These are phyloP conservation scores for Nitzschia sp. DNA, from an alignment of 108 stramenopile genomes.

Conservation along the genomic window DNA sequence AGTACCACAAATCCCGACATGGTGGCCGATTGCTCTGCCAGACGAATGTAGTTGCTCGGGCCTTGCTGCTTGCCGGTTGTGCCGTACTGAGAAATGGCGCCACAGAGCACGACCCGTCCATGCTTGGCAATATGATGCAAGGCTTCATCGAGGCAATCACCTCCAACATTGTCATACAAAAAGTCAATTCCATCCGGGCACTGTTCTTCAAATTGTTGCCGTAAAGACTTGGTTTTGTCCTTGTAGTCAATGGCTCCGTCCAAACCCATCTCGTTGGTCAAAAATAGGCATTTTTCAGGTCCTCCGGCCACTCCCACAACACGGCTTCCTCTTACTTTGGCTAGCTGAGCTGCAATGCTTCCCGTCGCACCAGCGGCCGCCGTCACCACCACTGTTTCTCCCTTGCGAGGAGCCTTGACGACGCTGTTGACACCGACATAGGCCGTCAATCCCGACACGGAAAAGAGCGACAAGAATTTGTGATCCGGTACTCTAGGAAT, in stretches of 20 bases:
- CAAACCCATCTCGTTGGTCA: conserved; percentile 5
- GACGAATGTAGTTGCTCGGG: too few relatives aligned
- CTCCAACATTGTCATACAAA: conserved; percentile 55
- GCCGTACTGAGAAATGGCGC: conserved; percentile 47
- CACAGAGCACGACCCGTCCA: conserved; percentile 46
- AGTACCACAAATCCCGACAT: too few relatives aligned
- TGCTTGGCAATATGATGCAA: conserved; percentile 24
- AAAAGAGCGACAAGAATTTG: conserved; percentile 20
- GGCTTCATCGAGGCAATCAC: conserved; percentile 23
- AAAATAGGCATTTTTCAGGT: conserved; percentile 1
- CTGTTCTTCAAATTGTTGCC: conserved; percentile 23
- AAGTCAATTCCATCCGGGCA: conserved; percentile 52
- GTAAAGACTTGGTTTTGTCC: background rate
- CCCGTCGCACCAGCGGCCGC: conserved; percentile 55
- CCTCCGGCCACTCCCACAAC: conserved; percentile 40
- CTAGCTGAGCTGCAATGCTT: conserved; percentile 39
- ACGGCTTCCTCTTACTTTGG: conserved; percentile 28
- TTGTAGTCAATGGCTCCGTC: conserved; percentile 53
- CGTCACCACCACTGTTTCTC: conserved; percentile 46
- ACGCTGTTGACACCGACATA: conserved; percentile 38
- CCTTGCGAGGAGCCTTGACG: conserved; percentile 17
- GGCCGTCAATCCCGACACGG: conserved; percentile 41
- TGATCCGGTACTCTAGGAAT: background rate
- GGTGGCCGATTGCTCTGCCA: too few relatives aligned
- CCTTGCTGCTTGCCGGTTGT: too few relatives aligned